phyloP scores from a whole-genome alignment of 2,329 filamentous ascomycete species.

The Lachnellula occidentalis region DNA sequence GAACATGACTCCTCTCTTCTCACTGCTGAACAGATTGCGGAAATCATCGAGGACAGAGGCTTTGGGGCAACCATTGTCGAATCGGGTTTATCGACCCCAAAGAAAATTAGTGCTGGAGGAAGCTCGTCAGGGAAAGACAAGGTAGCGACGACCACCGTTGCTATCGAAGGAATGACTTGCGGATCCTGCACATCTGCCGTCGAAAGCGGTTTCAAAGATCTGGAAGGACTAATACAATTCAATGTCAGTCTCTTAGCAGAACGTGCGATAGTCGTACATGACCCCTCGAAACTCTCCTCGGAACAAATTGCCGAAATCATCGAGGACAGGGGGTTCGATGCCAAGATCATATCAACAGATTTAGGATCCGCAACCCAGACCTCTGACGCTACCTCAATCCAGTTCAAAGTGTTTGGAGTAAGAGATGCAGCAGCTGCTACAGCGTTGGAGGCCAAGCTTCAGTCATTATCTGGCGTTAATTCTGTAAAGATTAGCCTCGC shows the following conservation, averaged over 20 bases:
- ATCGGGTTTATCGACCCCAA: slow-evolving; percentile 47
- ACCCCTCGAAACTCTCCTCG: slow-evolving; percentile 62
- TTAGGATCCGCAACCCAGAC: slow-evolving; percentile 51
- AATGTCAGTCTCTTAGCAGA: slow-evolving; percentile 94
- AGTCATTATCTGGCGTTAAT: slow-evolving; percentile 62
- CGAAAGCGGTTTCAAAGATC: slow-evolving; percentile 70
- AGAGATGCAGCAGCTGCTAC: slow-evolving; percentile 66
- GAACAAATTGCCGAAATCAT: slow-evolving; percentile 77
- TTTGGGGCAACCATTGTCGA: slow-evolving; percentile 78
- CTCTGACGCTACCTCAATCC: slow-evolving; percentile 54
- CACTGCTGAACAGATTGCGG: slow-evolving; percentile 47
- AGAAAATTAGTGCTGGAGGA: slow-evolving; percentile 28
- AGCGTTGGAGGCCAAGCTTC: slow-evolving; percentile 63
- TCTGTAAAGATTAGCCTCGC: slow-evolving; percentile 68
- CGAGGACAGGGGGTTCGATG: slow-evolving; percentile 86
- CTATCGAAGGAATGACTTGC: slow-evolving; percentile 96
- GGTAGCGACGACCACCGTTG: slow-evolving; percentile 71
- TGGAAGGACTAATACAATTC: slow-evolving; percentile 79
- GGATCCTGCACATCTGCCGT: slow-evolving; percentile 93
- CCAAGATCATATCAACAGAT: slow-evolving; percentile 72
- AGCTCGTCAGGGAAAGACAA: slow-evolving; percentile 28
- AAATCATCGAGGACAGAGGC: slow-evolving; percentile 63
- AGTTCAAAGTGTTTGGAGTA: slow-evolving; percentile 81
- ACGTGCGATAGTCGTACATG: slow-evolving; percentile 81
- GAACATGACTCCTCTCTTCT: slow-evolving; percentile 63